Conservation (phyloP, 1,284 basidiomycete species). For the Cutaneotrichosporon sp. region DNA sequence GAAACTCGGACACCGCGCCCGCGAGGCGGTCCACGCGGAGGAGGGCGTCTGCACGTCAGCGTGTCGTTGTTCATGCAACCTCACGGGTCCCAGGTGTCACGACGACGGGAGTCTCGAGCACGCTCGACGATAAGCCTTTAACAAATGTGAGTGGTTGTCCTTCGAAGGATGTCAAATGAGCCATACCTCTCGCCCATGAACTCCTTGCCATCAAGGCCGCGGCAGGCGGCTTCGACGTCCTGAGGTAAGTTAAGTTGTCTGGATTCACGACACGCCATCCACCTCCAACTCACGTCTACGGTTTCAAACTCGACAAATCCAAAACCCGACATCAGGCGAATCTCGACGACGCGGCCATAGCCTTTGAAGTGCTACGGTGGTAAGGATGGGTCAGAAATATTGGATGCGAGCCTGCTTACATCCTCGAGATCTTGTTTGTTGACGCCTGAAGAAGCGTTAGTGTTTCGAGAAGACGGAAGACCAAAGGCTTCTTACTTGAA, state of each 20-base stretch:
- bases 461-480: too few species aligned
- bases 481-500: too few species aligned
- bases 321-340: constrained; percentile 90
- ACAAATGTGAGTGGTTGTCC: neutral
- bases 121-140: constrained; percentile 82
- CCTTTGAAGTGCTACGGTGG: constrained; percentile 72
- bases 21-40: constrained; percentile 31
- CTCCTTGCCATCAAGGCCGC: constrained; percentile 74
- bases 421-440: constrained; percentile 38
- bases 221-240: constrained; percentile 89
- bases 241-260: too few species aligned
- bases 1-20: constrained; percentile 67
- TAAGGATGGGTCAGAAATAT: neutral
- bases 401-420: constrained; percentile 17
- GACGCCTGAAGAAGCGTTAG: constrained; percentile 19
- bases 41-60: constrained; percentile 17
- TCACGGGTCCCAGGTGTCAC: constrained; percentile 68
- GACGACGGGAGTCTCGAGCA: constrained; percentile 78
- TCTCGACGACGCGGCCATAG: constrained; percentile 78
- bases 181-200: constrained; percentile 81
- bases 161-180: neutral
- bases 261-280: neutral
- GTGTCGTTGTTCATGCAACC: neutral
- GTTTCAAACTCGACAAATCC: constrained; percentile 92
- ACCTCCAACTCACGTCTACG: constrained; percentile 58